Evolutionary conservation across 768 basidiomycete species (phyloP).

Genomic region (Rossbeevera mucosa): DNA sequence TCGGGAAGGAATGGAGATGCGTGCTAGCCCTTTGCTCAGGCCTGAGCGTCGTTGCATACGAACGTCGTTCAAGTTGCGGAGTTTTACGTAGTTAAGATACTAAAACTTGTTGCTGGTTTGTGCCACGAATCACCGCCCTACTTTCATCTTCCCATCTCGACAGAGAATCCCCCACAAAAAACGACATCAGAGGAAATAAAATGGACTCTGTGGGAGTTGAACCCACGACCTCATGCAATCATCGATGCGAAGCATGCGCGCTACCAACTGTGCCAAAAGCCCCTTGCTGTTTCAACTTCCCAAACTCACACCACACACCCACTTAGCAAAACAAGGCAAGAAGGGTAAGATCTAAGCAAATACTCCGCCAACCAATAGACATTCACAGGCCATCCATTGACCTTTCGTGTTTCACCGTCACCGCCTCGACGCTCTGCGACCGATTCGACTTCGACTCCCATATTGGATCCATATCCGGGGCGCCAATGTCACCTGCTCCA

Average conservation of each 20-base stretch:
- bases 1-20: slow-evolving; percentile 48
- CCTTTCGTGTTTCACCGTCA: slow-evolving; percentile 69
- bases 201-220: slow-evolving; percentile 43
- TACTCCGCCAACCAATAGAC: background rate
- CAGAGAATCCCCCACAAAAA: background rate
- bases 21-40: slow-evolving; percentile 45
- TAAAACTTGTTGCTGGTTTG: no score
- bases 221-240: slow-evolving; percentile 55
- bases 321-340: background rate
- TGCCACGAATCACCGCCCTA: no score
- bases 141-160: background rate
- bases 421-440: slow-evolving; percentile 52
- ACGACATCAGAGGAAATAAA: background rate
- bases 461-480: slow-evolving; percentile 95
- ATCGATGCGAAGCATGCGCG: slow-evolving; percentile 52
- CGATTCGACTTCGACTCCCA: slow-evolving; percentile 84
- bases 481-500: slow-evolving; percentile 95
- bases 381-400: slow-evolving; percentile 23
- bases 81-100: no score
- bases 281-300: slow-evolving; percentile 14
- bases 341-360: slow-evolving; percentile 14
- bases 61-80: background rate
- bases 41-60: slow-evolving; percentile 63
- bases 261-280: slow-evolving; percentile 59
- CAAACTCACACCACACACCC: background rate